A percentile compares a stretch with the other conserved stretches of the same genome.
Conservation (phyloP, 116 monocot genomes). For the Papilionanthe hybrid region DNA sequence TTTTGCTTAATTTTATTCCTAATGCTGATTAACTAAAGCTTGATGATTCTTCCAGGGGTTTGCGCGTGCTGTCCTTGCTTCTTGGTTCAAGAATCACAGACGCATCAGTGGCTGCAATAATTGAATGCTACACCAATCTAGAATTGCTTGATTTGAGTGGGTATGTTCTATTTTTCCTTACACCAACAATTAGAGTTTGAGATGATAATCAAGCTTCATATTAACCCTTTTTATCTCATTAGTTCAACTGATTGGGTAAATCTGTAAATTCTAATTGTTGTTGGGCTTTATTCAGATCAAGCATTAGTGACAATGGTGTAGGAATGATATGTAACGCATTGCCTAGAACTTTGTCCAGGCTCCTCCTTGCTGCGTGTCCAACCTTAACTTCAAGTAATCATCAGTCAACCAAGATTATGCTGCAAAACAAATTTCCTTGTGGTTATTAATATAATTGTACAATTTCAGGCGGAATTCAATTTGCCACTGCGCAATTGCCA, state of each 20-base stretch:
- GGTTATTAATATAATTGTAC: neutral
- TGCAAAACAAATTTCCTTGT: neutral
- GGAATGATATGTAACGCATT: slow-evolving; percentile 90
- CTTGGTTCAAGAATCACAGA: slow-evolving; percentile 86
- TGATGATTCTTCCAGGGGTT: slow-evolving; percentile 41
- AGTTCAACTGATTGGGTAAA: neutral
- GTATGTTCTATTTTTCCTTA: slow-evolving; percentile 30
- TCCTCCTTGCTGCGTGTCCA: slow-evolving; percentile 81
- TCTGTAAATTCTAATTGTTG: slow-evolving; percentile 6
- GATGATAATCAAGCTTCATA: neutral
- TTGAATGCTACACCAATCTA: slow-evolving; percentile 47
- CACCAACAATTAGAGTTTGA: neutral
- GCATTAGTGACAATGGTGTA: slow-evolving; percentile 86
- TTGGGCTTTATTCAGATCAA: slow-evolving; percentile 50
- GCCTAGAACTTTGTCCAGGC: slow-evolving; percentile 61
- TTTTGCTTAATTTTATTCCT: neutral
- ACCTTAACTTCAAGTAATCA: slow-evolving; percentile 85
- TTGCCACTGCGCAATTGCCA: slow-evolving; percentile 85
- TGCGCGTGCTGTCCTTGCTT: slow-evolving; percentile 78
- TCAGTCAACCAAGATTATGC: neutral
- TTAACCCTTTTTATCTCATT: neutral
- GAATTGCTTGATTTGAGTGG: slow-evolving; percentile 97
- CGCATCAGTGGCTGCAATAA: slow-evolving; percentile 86
- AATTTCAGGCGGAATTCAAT: slow-evolving; percentile 82
- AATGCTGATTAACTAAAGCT: neutral